Conservation (phyloP, 768 basidiomycete species). For the Pisolithus sp. region DNA sequence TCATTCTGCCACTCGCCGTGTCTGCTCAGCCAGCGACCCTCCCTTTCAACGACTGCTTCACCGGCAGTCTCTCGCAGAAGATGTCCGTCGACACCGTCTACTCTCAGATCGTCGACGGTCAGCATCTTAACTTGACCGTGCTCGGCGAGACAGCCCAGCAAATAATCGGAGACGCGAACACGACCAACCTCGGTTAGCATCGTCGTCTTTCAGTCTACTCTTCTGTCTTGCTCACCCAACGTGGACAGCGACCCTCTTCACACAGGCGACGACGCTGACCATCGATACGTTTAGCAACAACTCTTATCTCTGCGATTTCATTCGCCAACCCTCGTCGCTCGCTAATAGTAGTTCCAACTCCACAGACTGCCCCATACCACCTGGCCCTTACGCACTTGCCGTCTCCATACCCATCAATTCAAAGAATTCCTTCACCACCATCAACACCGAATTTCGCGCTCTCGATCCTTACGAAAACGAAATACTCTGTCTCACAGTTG, state of each 20-base stretch:
- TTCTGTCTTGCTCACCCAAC: conserved; percentile 4
- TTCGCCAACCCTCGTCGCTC: conserved; percentile 74
- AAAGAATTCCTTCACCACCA: conserved; percentile 72
- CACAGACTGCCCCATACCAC: conserved; percentile 68
- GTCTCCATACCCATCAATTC: conserved; percentile 60
- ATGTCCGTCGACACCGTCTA: conserved; percentile 66
- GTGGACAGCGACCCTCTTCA: conserved; percentile 75
- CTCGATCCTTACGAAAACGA: conserved; percentile 83
- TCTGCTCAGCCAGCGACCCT: conserved; percentile 55
- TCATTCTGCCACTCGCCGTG: conserved; percentile 20
- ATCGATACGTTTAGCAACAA: conserved; percentile 65
- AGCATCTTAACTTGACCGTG: conserved; percentile 62
- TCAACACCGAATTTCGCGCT: conserved; percentile 77
- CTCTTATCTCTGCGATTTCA: conserved; percentile 69
- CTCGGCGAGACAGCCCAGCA: conserved; percentile 55
- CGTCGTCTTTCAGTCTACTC: neutral
- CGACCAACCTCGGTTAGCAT: conserved; percentile 57
- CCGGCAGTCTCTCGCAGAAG: conserved; percentile 46
- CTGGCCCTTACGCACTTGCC: conserved; percentile 79
- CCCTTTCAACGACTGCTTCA: conserved; percentile 65
- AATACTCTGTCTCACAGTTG: conserved; percentile 74
- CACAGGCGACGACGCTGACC: conserved; percentile 73
- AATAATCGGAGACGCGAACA: conserved; percentile 55
- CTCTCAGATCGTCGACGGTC: conserved; percentile 54
- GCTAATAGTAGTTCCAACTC: conserved; percentile 35